These are phyloP conservation scores for Aspergillus sp. DNA, from an alignment of 2,329 filamentous ascomycete genomes.

Conservation along the genomic window DNA sequence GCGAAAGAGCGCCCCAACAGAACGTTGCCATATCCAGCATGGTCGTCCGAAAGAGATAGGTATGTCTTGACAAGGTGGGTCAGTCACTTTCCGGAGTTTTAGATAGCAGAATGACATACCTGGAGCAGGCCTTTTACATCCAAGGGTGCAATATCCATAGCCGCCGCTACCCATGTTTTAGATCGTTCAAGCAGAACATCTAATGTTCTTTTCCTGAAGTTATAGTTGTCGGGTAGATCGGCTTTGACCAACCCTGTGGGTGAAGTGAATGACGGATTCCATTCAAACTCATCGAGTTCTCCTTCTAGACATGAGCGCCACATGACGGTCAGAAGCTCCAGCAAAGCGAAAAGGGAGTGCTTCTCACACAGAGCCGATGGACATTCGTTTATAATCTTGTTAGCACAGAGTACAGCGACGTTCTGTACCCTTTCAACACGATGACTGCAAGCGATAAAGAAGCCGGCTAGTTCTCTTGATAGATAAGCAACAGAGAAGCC, in stretches of 20 bases:
- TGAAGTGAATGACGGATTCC: slow-evolving; percentile 78
- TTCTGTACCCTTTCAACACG: slow-evolving; percentile 89
- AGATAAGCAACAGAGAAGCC: slow-evolving; percentile 88
- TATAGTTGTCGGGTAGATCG: slow-evolving; percentile 91
- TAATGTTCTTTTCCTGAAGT: slow-evolving; percentile 76
- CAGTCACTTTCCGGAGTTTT: background rate
- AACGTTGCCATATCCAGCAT: slow-evolving; percentile 86
- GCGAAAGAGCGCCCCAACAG: slow-evolving; percentile 93
- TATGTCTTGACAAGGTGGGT: slow-evolving; percentile 66
- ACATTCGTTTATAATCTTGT: slow-evolving; percentile 79
- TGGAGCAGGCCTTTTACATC: slow-evolving; percentile 92
- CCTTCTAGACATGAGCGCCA: slow-evolving; percentile 93
- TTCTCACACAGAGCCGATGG: slow-evolving; percentile 90
- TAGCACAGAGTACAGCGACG: slow-evolving; percentile 78
- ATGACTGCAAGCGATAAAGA: slow-evolving; percentile 90
- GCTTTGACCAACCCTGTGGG: slow-evolving; percentile 75
- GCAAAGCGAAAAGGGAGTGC: slow-evolving; percentile 83
- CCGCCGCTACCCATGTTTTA: slow-evolving; percentile 75
- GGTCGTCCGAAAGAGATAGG: slow-evolving; percentile 90
- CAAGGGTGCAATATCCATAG: slow-evolving; percentile 81
- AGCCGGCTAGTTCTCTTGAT: slow-evolving; percentile 80
- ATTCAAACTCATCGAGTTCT: slow-evolving; percentile 91
- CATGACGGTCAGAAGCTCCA: slow-evolving; percentile 91
- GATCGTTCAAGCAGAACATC: slow-evolving; percentile 75
- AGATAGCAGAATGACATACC: slow-evolving; percentile 27